Base-by-base conservation (phyloP, 169 alveolate species). In the Cryptosporidium andersoni region DNA sequence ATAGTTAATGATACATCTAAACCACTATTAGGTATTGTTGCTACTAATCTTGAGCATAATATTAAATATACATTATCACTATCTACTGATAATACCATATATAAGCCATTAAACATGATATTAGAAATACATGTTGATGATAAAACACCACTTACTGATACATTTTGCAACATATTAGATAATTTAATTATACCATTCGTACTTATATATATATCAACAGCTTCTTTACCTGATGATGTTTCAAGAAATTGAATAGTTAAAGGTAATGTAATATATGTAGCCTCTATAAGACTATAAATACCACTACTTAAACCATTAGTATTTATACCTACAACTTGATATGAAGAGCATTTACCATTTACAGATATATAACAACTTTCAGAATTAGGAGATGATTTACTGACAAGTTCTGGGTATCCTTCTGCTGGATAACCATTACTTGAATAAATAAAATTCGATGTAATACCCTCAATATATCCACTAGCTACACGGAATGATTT, bases 311-410 rank as follows among this genome's bases (percentile, higher is more conserved):
- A 74, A 45, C 85, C 85, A n/a, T 43, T 43, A 0, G 74, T 68
- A 42, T 74, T 62, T 68, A 74, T 74, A 1, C 60, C 74, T 4
- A 74, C 85, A 40, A 53, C 37, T 7, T 74, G 42, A 37, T 43
- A 9, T 56, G 85, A 64, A 58, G 55, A 40, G 11, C 85, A 74
- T 4, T 74, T 34, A 11, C 85, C 85, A 34, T 74, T 74, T 5
- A 43, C 60, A 40, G 74, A 43, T 68, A 74, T 43, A 11, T 74
- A 74, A 43, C 85, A 74, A 40, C 60, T 74, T 58, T 40, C 53
- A 3, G 85, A 52, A n/a, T 74, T 66, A 25, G 55, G 85, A 25
- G 16, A 43, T 60, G 85, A 55, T 74, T 5, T 68, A 74, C n/a
- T 48, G 0, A 2, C 74, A 49, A 47, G 63, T 74, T 58, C 85